phyloP scores from a whole-genome alignment of 2,329 filamentous ascomycete species.

The Magnaporthiopsis rhizophila region DNA sequence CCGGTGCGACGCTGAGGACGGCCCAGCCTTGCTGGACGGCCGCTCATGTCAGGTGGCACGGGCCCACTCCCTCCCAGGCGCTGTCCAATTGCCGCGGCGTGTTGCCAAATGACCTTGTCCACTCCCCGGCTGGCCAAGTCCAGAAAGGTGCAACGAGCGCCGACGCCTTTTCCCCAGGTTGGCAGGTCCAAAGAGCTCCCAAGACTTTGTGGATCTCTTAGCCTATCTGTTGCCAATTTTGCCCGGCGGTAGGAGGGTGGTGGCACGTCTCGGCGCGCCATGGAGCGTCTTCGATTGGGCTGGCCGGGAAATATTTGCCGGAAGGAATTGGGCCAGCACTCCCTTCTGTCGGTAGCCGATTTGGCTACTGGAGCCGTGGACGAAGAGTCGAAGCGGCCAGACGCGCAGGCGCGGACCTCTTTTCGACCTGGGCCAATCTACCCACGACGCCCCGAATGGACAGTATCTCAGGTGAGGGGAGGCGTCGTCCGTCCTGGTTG shows the following conservation, averaged over 20 bases:
- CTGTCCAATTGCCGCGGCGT: background rate
- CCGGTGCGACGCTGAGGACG: background rate
- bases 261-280: background rate
- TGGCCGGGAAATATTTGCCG: background rate
- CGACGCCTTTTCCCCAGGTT: slow-evolving; percentile 8
- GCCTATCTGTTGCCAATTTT: slow-evolving; percentile 5
- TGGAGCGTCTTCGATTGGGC: background rate
- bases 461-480: background rate
- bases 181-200: slow-evolving; percentile 6
- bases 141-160: background rate
- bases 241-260: background rate
- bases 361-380: background rate
- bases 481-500: background rate
- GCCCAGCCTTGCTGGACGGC: background rate
- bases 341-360: background rate
- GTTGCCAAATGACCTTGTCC: background rate
- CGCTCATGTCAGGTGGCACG: slow-evolving; percentile 1
- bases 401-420: too few species aligned
- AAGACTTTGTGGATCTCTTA: slow-evolving; percentile 6
- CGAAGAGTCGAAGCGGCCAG: background rate
- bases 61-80: background rate
- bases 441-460: too few species aligned
- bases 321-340: background rate
- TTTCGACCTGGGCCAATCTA: background rate
- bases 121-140: background rate